A percentile compares a stretch with the other conserved stretches of the same genome.
Conservation (phyloP, 768 basidiomycete species). For the Tulasnella sp. region DNA sequence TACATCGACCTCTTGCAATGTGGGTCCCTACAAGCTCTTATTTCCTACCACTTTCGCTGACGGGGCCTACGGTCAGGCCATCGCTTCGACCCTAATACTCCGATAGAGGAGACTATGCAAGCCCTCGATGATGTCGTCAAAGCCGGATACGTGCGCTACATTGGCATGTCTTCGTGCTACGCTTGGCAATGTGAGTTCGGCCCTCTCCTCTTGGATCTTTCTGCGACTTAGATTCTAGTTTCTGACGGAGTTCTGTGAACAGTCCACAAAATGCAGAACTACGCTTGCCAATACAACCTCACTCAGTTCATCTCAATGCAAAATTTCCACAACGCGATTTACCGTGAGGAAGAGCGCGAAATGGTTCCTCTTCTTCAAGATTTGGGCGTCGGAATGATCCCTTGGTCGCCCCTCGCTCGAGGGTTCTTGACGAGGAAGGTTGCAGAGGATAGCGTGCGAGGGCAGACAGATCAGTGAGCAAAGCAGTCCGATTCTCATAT, state of each 20-base stretch:
- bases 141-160: constrained; percentile 37
- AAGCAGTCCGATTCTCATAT: no score
- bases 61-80: constrained; percentile 17
- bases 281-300: background rate
- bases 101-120: constrained; percentile 25
- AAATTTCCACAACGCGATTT: constrained; percentile 7
- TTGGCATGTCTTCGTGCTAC: constrained; percentile 27
- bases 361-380: constrained; percentile 16
- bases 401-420: constrained; percentile 17
- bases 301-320: constrained; percentile 10
- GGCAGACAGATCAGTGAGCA: background rate
- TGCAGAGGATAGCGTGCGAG: background rate
- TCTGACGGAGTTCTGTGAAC: background rate
- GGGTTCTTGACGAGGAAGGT: constrained; percentile 11
- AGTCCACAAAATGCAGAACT: constrained; percentile 12
- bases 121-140: constrained; percentile 34
- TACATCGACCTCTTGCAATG: constrained; percentile 38
- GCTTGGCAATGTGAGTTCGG: constrained; percentile 22
- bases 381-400: constrained; percentile 15
- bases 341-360: constrained; percentile 19
- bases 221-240: background rate
- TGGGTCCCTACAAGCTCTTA: constrained; percentile 17
- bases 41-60: background rate
- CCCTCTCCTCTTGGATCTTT: background rate
- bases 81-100: constrained; percentile 35